Evolutionary conservation across 2,329 filamentous ascomycete species (phyloP).

Genomic region (Talaromyces sp.): DNA sequence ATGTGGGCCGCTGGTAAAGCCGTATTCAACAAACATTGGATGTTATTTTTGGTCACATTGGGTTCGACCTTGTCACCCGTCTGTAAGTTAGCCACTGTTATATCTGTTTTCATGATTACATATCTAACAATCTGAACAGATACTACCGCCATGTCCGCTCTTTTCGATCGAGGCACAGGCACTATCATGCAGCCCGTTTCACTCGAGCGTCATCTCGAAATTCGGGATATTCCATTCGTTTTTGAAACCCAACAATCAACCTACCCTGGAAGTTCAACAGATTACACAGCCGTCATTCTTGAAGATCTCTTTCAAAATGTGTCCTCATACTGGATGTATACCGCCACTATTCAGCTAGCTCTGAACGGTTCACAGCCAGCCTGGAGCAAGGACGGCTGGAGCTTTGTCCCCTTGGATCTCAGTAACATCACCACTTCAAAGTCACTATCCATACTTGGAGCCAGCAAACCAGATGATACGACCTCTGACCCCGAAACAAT

Average conservation of each 20-base stretch:
- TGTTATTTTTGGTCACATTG: slow-evolving; percentile 12
- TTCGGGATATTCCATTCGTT: slow-evolving; percentile 18
- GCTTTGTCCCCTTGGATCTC: slow-evolving; percentile 14
- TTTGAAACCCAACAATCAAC: slow-evolving; percentile 2
- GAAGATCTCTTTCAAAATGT: slow-evolving; percentile 12
- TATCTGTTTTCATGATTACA: neutral
- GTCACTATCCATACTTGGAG: neutral
- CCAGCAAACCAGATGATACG: neutral
- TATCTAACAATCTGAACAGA: neutral
- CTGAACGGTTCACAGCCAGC: slow-evolving; percentile 20
- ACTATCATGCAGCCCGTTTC: slow-evolving; percentile 7
- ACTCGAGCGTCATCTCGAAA: slow-evolving; percentile 8
- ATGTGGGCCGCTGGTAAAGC: slow-evolving; percentile 17
- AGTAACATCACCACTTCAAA: neutral
- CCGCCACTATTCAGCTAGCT: slow-evolving; percentile 16
- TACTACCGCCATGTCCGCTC: slow-evolving; percentile 21
- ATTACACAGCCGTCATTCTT: slow-evolving; percentile 10
- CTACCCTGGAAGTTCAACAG: slow-evolving; percentile 1
- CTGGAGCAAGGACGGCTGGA: slow-evolving; percentile 25
- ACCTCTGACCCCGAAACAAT: neutral
- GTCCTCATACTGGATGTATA: slow-evolving; percentile 21
- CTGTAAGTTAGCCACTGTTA: slow-evolving; percentile 10
- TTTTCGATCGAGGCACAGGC: slow-evolving; percentile 17
- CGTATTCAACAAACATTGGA: slow-evolving; percentile 17
- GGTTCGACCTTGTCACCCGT: slow-evolving; percentile 14